Evolutionary conservation across 257 asterid genomes (phyloP).

Genomic region (Knoxia roxburghii): DNA sequence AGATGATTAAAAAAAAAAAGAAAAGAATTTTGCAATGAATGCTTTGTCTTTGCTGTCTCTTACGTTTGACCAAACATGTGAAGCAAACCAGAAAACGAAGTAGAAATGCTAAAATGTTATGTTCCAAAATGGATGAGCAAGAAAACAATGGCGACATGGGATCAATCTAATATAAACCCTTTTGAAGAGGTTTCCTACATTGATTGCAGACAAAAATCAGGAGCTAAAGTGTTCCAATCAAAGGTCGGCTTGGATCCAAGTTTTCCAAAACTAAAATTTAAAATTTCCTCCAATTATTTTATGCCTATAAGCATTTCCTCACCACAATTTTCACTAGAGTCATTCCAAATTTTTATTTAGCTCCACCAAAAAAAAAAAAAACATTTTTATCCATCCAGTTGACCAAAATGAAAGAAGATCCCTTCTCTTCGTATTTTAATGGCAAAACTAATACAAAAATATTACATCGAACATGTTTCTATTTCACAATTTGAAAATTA

Average conservation of each 20-base stretch:
- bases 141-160: constrained; percentile 8
- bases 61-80: not conserved
- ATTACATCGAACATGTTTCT: too few relatives aligned
- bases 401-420: too few relatives aligned
- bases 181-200: not conserved
- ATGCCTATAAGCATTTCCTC: too few relatives aligned
- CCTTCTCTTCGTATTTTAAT: too few relatives aligned
- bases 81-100: too few relatives aligned
- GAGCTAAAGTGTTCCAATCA: not conserved
- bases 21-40: not conserved
- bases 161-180: not conserved
- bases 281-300: too few relatives aligned
- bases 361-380: too few relatives aligned
- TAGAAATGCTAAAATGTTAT: not conserved
- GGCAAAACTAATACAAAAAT: too few relatives aligned
- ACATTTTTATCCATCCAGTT: too few relatives aligned
- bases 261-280: not conserved
- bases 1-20: not conserved
- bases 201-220: not conserved
- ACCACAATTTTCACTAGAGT: too few relatives aligned
- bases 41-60: constrained; percentile 6
- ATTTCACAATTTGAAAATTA: too few relatives aligned
- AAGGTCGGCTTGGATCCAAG: not conserved
- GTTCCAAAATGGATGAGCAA: constrained; percentile 1
- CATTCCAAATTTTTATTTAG: too few relatives aligned